Evolutionary conservation across 1,284 basidiomycete species (phyloP).

Genomic region (Leccinum variabile): DNA sequence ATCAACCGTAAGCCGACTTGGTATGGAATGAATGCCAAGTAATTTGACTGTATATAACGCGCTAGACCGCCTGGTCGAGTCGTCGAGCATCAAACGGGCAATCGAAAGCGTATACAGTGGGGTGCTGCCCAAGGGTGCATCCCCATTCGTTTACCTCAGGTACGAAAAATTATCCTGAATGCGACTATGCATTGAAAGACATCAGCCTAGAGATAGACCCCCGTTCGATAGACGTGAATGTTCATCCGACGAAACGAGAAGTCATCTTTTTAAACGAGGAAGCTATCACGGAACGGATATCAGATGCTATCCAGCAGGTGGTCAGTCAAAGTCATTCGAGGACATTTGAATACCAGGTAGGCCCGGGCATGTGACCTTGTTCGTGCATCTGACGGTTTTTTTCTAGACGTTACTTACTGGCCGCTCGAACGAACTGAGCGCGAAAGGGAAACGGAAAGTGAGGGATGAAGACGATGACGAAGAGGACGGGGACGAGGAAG

Average conservation of each 20-base stretch:
- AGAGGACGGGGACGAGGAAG: constrained; percentile 31
- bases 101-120: constrained; percentile 85
- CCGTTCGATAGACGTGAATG: constrained; percentile 92
- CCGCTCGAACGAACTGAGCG: constrained; percentile 40
- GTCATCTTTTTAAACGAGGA: constrained; percentile 97
- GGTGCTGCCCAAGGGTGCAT: constrained; percentile 89
- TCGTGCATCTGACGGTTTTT: constrained; percentile 1
- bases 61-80: constrained; percentile 92
- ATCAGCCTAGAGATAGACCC: constrained; percentile 81
- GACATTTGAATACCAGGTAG: constrained; percentile 82
- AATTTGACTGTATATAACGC: neutral
- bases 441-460: constrained; percentile 47
- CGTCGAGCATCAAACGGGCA: constrained; percentile 81
- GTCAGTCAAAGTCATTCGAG: constrained; percentile 68
- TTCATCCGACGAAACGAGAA: constrained; percentile 97
- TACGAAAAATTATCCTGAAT: constrained; percentile 29
- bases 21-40: neutral
- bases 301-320: constrained; percentile 73
- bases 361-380: neutral
- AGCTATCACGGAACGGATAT: constrained; percentile 77
- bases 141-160: constrained; percentile 93
- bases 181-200: constrained; percentile 4
- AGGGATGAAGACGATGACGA: constrained; percentile 34
- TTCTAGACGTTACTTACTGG: constrained; percentile 63
- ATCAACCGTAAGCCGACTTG: constrained; percentile 82